Evolutionary conservation across 2,329 filamentous ascomycete species (phyloP).

Genomic region (Colletotrichum cuscutae): DNA sequence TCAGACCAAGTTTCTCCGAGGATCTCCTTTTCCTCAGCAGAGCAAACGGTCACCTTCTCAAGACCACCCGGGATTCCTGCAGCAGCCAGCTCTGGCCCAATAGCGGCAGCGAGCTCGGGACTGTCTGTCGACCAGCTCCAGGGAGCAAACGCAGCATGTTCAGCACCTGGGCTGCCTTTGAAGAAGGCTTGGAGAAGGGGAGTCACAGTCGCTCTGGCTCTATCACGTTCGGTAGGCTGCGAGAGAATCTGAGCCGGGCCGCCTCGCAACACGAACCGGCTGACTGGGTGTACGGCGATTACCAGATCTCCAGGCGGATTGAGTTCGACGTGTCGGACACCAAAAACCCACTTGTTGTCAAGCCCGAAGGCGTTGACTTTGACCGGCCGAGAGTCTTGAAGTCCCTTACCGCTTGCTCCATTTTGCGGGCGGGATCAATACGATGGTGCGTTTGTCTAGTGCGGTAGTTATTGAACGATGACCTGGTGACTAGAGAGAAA

Average conservation of each 20-base stretch:
- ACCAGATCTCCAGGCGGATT: neutral
- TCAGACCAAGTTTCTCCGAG: neutral
- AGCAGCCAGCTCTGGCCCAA: neutral
- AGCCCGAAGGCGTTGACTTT: neutral
- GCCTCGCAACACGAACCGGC: neutral
- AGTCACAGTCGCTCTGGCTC: neutral
- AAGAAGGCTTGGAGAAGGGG: neutral
- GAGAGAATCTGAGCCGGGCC: neutral
- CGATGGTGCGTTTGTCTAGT: neutral
- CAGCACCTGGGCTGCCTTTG: neutral
- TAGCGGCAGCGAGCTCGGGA: neutral
- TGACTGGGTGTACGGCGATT: neutral
- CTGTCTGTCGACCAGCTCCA: slow-evolving; percentile 1
- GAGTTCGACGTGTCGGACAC: neutral
- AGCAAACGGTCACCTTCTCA: neutral
- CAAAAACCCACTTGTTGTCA: slow-evolving; percentile 2
- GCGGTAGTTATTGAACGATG: no score
- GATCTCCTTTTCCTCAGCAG: neutral
- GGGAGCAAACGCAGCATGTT: neutral
- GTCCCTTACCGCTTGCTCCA: neutral
- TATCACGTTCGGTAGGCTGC: neutral
- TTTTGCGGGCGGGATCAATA: neutral
- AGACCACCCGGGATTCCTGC: neutral
- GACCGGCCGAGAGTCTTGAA: slow-evolving; percentile 5
- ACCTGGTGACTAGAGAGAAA: no score